Percentiles rank a stretch among this genome's conserved stretches.
Evolutionary conservation across 495 filamentous ascomycete species (phyloP).

Genomic region (Daldinia bambusicola): DNA sequence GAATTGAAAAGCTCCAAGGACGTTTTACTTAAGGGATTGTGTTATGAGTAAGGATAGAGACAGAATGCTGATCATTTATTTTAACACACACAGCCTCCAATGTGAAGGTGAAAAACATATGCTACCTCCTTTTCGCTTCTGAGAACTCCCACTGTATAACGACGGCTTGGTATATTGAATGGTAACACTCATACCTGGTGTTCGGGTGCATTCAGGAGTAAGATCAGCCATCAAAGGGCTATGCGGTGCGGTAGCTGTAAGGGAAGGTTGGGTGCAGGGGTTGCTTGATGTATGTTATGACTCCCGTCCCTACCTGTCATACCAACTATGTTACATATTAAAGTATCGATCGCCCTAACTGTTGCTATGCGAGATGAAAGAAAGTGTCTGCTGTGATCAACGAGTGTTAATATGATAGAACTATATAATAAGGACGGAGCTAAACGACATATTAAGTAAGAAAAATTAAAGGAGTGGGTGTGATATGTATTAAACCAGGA

Average conservation of each 20-base stretch:
- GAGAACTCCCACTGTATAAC: constrained; percentile 6
- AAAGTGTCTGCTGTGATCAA: too few relatives aligned
- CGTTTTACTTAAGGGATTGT: not conserved
- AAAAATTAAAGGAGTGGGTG: too few relatives aligned
- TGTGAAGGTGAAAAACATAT: too few relatives aligned
- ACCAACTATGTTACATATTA: constrained; percentile 25
- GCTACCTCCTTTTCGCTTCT: constrained; percentile 23
- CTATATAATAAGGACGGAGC: too few relatives aligned
- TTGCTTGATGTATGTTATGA: not conserved
- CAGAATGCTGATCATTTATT: constrained; percentile 29
- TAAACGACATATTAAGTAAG: too few relatives aligned
- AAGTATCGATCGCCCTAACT: too few relatives aligned
- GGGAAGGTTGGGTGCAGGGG: constrained; percentile 18
- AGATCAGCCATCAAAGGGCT: constrained; percentile 33
- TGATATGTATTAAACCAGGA: too few relatives aligned
- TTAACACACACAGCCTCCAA: too few relatives aligned
- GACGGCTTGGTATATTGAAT: constrained; percentile 27
- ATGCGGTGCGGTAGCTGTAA: constrained; percentile 19
- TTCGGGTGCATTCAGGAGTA: constrained; percentile 20
- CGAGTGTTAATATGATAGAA: too few relatives aligned
- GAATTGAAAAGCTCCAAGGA: constrained; percentile 4
- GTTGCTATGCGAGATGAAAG: too few relatives aligned
- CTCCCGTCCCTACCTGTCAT: not conserved
- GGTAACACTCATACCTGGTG: constrained; percentile 22
- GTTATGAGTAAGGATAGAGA: constrained; percentile 13